Conservation (phyloP, 495 filamentous ascomycete species). For the Astrocystis sublimbata region DNA sequence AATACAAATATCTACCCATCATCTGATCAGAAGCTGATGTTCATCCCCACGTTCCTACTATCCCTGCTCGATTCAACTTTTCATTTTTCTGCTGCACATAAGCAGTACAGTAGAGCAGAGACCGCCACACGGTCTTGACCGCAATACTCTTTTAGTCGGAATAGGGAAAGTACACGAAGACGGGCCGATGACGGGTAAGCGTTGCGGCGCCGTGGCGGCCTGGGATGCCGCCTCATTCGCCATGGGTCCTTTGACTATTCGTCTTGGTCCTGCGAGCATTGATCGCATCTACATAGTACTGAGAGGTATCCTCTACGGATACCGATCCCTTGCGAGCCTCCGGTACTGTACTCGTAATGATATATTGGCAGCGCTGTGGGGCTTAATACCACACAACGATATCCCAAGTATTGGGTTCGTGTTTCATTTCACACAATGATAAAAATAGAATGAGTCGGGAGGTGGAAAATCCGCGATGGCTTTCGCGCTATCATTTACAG, state of each 20-base stretch:
- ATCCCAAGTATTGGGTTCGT: no score
- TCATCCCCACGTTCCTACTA: not conserved
- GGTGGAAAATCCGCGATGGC: no score
- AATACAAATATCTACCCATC: not conserved
- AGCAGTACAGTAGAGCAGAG: not conserved
- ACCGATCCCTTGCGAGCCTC: no score
- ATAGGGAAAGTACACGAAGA: slow-evolving; percentile 12
- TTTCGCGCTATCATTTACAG: not conserved
- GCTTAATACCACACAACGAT: no score
- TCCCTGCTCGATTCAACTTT: not conserved
- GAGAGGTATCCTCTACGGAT: no score
- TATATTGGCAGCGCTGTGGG: no score
- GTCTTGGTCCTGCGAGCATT: not conserved
- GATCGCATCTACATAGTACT: no score
- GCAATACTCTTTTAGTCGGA: not conserved
- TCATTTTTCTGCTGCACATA: not conserved
- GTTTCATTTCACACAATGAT: no score
- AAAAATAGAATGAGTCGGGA: no score
- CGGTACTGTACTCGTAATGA: no score
- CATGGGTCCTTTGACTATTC: not conserved
- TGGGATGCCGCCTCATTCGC: slow-evolving; percentile 9
- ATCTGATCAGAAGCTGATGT: slow-evolving; percentile 8
- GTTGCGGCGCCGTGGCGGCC: slow-evolving; percentile 3
- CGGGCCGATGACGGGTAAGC: slow-evolving; percentile 10
- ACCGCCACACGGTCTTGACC: no score